These are phyloP conservation scores for Alternaria solani DNA, from an alignment of 2,329 filamentous ascomycete species.

Conservation along the genomic window DNA sequence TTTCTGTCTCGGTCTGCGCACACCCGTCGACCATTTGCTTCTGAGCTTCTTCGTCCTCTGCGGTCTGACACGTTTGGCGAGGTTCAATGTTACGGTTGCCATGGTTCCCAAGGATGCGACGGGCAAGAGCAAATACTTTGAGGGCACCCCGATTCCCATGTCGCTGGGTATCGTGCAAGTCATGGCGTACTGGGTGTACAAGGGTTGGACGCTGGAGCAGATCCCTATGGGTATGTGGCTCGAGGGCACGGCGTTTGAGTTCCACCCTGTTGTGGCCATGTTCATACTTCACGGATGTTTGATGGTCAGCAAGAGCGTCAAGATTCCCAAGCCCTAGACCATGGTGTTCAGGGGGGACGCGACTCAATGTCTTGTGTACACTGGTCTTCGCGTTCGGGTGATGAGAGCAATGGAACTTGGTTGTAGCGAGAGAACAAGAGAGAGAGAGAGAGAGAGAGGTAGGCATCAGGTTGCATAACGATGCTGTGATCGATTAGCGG, in stretches of 20 bases:
- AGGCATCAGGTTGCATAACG: background rate
- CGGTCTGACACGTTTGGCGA: constrained; percentile 89
- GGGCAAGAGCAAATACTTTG: constrained; percentile 94
- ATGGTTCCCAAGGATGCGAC: constrained; percentile 88
- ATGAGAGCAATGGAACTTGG: background rate
- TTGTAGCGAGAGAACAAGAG: background rate
- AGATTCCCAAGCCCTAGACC: constrained; percentile 82
- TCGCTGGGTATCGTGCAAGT: constrained; percentile 79
- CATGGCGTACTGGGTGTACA: constrained; percentile 88
- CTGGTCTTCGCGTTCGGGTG: background rate
- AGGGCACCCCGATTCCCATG: constrained; percentile 95
- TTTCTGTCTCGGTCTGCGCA: constrained; percentile 88
- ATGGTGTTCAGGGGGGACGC: background rate
- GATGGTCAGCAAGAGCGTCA: constrained; percentile 95
- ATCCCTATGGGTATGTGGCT: constrained; percentile 79
- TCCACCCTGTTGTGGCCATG: constrained; percentile 81
- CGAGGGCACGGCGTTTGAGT: constrained; percentile 73
- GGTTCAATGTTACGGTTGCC: constrained; percentile 95
- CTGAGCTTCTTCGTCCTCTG: constrained; percentile 92
- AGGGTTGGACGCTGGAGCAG: constrained; percentile 79
- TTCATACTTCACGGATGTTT: constrained; percentile 90
- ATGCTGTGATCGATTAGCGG: constrained; percentile 16
- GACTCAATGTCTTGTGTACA: background rate
- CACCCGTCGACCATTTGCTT: constrained; percentile 79
- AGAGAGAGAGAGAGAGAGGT: background rate